These are phyloP conservation scores for Eucalyptus melliodora DNA, from an alignment of 345 rosid genomes.

Conservation along the genomic window DNA sequence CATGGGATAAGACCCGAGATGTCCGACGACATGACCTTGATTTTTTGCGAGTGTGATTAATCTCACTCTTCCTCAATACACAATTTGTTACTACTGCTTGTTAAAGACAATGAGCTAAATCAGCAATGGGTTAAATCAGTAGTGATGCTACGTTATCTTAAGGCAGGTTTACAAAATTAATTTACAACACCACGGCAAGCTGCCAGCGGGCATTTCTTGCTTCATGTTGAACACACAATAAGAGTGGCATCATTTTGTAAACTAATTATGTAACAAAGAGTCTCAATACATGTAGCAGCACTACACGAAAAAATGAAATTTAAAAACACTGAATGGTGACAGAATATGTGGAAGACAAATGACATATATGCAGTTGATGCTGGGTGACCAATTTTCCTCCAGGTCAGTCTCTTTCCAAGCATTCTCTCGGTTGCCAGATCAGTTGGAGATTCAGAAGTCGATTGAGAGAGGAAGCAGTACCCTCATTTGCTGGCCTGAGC, in stretches of 20 bases:
- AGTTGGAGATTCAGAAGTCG: background rate
- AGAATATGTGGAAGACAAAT: background rate
- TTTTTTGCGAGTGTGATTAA: background rate
- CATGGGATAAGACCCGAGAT: background rate
- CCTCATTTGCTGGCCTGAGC: conserved; percentile 87
- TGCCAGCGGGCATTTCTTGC: background rate
- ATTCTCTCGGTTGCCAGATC: background rate
- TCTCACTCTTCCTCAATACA: background rate
- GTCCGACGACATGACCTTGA: background rate
- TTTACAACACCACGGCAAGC: background rate
- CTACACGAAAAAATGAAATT: background rate
- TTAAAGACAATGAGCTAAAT: background rate
- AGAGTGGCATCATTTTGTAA: background rate
- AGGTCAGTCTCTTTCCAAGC: background rate
- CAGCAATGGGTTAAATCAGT: background rate
- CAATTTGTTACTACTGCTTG: background rate
- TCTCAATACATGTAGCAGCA: background rate
- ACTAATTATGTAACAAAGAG: background rate
- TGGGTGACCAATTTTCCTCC: background rate
- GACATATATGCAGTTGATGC: background rate
- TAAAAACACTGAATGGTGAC: background rate
- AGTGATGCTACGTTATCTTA: background rate
- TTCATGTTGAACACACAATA: background rate
- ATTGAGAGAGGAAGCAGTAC: background rate
- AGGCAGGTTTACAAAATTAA: background rate